Percentiles rank a stretch among this genome's conserved stretches.
These are phyloP conservation scores for Shiraia sp. DNA, from an alignment of 2,329 filamentous ascomycete genomes.

Conservation along the genomic window DNA sequence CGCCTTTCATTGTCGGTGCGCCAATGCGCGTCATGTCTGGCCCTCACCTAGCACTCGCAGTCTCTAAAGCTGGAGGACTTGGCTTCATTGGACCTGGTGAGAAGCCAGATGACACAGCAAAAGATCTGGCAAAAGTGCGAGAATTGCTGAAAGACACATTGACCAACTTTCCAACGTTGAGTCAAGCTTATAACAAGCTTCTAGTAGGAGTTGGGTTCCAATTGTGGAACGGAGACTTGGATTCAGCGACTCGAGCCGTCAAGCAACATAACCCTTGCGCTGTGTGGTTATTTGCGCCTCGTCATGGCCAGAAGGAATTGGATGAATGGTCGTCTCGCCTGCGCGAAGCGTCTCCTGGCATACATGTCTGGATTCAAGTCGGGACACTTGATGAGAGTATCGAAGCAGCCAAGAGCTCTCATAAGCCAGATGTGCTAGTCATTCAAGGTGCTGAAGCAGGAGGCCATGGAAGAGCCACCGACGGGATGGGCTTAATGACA, in stretches of 20 bases:
- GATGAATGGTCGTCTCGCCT: constrained; percentile 34
- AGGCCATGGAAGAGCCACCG: constrained; percentile 60
- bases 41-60: constrained; percentile 59
- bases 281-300: constrained; percentile 68
- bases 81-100: constrained; percentile 48
- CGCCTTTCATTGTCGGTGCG: constrained; percentile 62
- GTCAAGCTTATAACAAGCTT: constrained; percentile 26
- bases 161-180: not conserved
- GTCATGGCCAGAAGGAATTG: constrained; percentile 36
- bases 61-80: constrained; percentile 55
- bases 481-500: constrained; percentile 52
- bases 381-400: constrained; percentile 61
- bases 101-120: constrained; percentile 38
- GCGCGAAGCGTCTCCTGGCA: constrained; percentile 40
- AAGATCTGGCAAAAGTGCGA: constrained; percentile 6
- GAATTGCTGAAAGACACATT: constrained; percentile 2
- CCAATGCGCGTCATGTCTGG: constrained; percentile 68
- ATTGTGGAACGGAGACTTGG: constrained; percentile 51
- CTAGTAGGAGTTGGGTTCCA: constrained; percentile 65
- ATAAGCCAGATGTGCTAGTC: constrained; percentile 58
- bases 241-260: constrained; percentile 57
- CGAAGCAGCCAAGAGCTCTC: constrained; percentile 52
- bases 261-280: constrained; percentile 58
- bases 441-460: constrained; percentile 66
- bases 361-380: constrained; percentile 61